Evolutionary conservation across 208 protist genomes (phyloP), one percentile per base, ranked within the genome.

Genomic region (Leishmania mexicana): DNA sequence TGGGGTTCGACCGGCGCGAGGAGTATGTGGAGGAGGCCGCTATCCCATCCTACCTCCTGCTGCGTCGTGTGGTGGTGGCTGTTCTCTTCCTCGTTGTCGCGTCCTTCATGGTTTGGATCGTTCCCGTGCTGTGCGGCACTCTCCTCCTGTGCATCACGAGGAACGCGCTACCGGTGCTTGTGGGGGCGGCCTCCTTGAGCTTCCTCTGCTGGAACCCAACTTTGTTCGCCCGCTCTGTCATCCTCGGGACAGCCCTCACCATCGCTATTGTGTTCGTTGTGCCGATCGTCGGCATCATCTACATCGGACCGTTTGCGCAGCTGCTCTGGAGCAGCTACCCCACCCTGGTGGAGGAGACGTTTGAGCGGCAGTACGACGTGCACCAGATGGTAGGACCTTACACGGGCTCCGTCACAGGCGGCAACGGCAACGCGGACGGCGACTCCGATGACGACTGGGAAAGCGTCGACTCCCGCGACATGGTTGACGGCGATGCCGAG

Each of bases 61-160:
- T 91, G 45, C 88, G 93, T 28, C 81, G 92, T 40, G 58, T 81
- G 28, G 76, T 93, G 3, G 88, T 93, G 74, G 87, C 93, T 7
- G 58, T 88, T n/a, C 70, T 94, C 42, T 95, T 94, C 51, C 87
- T 94, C 49, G 38, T 82, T 1, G 71, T 83, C 2, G 67, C 81
- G 17, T 85, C 80, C 45, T 31, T 85, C 58, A 79, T 90, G 67
- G 81, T 96, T 62, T 94, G 90, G 90, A 67, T 73, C 35, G 51
- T 85, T 31, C 89, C 90, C 31, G 76, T 94, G 28, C 45, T 90
- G 6, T 78, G 68, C 24, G 84, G 89, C 11, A 79, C 83, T 19
- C 49, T 89, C 7, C 45, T 87, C 35, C 24, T 89, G 38, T 84
- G 62, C 70, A 21, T 85, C 40, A 80, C 76, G 13, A 64, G 42